These are phyloP conservation scores for Globisporangium emineosum DNA, from an alignment of 352 stramenopile genomes.

Conservation along the genomic window DNA sequence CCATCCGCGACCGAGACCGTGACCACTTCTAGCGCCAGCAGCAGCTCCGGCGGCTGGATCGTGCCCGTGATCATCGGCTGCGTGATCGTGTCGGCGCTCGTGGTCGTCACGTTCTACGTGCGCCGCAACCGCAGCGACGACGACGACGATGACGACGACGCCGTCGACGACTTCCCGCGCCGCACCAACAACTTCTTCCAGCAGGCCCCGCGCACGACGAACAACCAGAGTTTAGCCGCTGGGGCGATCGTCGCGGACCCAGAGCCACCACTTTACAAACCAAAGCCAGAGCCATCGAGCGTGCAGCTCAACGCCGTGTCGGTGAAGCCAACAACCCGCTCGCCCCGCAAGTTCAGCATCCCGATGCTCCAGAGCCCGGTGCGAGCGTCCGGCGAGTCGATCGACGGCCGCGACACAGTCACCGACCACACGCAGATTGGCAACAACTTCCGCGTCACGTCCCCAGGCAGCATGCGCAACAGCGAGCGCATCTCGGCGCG, in stretches of 20 bases:
- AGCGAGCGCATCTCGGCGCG: slow-evolving; percentile 16
- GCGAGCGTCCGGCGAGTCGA: slow-evolving; percentile 14
- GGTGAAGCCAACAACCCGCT: slow-evolving; percentile 13
- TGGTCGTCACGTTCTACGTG: slow-evolving; percentile 64
- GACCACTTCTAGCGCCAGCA: slow-evolving; percentile 15
- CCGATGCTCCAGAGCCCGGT: slow-evolving; percentile 22
- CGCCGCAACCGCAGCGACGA: slow-evolving; percentile 33
- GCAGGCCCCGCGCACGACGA: slow-evolving; percentile 45
- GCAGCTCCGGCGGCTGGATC: slow-evolving; percentile 38
- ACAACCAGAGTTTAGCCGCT: slow-evolving; percentile 27
- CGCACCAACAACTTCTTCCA: slow-evolving; percentile 64
- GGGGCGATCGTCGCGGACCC: slow-evolving; percentile 4
- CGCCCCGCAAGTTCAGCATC: slow-evolving; percentile 21
- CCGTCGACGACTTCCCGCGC: slow-evolving; percentile 41
- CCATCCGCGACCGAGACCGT: slow-evolving; percentile 30
- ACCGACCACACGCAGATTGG: slow-evolving; percentile 1
- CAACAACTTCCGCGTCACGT: slow-evolving; percentile 14
- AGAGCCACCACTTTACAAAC: slow-evolving; percentile 18
- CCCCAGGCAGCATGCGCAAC: slow-evolving; percentile 15
- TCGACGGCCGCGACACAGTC: slow-evolving; percentile 20
- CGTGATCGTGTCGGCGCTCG: slow-evolving; percentile 47
- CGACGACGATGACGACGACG: slow-evolving; percentile 48
- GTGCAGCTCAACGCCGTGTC: slow-evolving; percentile 18
- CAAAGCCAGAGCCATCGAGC: slow-evolving; percentile 12
- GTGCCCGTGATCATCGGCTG: slow-evolving; percentile 55